Evolutionary conservation across 257 asterid genomes (phyloP).

Genomic region (Solanum pennellii): DNA sequence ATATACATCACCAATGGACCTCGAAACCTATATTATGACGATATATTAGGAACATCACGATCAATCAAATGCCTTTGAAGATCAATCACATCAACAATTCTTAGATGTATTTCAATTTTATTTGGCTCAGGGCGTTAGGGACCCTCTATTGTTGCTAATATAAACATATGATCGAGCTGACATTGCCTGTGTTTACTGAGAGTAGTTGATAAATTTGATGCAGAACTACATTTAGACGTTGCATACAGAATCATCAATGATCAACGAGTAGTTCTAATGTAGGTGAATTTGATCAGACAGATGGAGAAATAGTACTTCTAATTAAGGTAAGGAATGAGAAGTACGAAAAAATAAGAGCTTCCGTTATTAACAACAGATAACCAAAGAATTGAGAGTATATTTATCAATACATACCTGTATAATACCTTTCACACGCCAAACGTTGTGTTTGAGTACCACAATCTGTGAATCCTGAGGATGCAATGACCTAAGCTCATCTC

Average conservation of each 20-base stretch:
- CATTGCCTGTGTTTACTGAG: not conserved
- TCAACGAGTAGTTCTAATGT: not conserved
- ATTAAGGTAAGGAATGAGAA: not conserved
- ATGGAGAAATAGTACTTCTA: not conserved
- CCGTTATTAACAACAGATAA: not conserved
- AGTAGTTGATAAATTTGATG: not conserved
- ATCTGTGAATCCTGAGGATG: slow-evolving; percentile 80
- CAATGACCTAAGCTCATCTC: slow-evolving; percentile 58
- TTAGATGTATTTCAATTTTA: not conserved
- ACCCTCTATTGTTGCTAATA: not conserved
- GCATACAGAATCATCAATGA: not conserved
- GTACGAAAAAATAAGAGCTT: not conserved
- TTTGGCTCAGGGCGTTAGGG: not conserved
- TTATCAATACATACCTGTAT: slow-evolving; percentile 54
- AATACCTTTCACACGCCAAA: slow-evolving; percentile 95
- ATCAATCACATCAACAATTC: not conserved
- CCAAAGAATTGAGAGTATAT: not conserved
- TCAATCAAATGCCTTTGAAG: not conserved
- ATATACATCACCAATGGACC: slow-evolving; percentile 92
- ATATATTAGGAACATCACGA: not conserved
- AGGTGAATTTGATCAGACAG: not conserved
- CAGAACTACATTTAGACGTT: not conserved
- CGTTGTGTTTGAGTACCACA: slow-evolving; percentile 72
- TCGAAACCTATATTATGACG: slow-evolving; percentile 43
- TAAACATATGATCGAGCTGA: not conserved